Percentiles rank a stretch among this genome's conserved stretches.
Evolutionary conservation across 805 yeast genomes (phyloP).

Genomic region (Osmozyma mogii): DNA sequence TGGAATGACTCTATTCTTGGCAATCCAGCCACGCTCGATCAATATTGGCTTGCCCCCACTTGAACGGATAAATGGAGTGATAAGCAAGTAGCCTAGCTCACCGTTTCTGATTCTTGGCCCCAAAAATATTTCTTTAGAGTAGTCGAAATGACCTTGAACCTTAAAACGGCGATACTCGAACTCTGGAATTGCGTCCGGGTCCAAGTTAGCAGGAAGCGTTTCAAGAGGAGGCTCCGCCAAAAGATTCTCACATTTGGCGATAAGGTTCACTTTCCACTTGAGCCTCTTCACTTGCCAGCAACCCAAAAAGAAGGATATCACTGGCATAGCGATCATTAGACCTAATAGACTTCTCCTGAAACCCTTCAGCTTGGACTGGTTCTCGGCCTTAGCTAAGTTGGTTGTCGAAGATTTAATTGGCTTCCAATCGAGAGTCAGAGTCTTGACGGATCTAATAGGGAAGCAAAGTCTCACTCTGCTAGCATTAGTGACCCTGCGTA

Average conservation of each 20-base stretch:
- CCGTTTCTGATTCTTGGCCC: slow-evolving; percentile 78
- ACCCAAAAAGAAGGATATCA: slow-evolving; percentile 77
- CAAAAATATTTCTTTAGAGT: slow-evolving; percentile 80
- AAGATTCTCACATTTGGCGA: slow-evolving; percentile 76
- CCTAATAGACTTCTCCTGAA: slow-evolving; percentile 36
- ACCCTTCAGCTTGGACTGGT: slow-evolving; percentile 28
- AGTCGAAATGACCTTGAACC: slow-evolving; percentile 73
- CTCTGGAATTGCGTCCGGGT: slow-evolving; percentile 58
- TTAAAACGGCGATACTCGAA: slow-evolving; percentile 77
- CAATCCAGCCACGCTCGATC: slow-evolving; percentile 89
- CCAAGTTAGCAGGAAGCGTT: slow-evolving; percentile 53
- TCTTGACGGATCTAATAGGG: slow-evolving; percentile 39
- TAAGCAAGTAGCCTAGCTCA: slow-evolving; percentile 65
- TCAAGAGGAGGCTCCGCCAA: slow-evolving; percentile 66
- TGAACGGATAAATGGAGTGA: slow-evolving; percentile 73
- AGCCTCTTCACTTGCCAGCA: slow-evolving; percentile 88
- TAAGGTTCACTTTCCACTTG: slow-evolving; percentile 79
- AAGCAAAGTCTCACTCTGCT: too few relatives aligned
- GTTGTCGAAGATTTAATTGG: slow-evolving; percentile 50
- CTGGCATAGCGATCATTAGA: slow-evolving; percentile 66
- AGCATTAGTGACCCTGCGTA: too few relatives aligned
- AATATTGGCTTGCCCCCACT: slow-evolving; percentile 72
- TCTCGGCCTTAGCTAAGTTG: slow-evolving; percentile 30
- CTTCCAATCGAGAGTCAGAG: slow-evolving; percentile 78
- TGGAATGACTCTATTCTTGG: slow-evolving; percentile 57